A percentile compares a stretch with the other conserved stretches of the same genome.
Conservation (phyloP, 164 flowering plant genomes). For the Cinnamomum micranthum region DNA sequence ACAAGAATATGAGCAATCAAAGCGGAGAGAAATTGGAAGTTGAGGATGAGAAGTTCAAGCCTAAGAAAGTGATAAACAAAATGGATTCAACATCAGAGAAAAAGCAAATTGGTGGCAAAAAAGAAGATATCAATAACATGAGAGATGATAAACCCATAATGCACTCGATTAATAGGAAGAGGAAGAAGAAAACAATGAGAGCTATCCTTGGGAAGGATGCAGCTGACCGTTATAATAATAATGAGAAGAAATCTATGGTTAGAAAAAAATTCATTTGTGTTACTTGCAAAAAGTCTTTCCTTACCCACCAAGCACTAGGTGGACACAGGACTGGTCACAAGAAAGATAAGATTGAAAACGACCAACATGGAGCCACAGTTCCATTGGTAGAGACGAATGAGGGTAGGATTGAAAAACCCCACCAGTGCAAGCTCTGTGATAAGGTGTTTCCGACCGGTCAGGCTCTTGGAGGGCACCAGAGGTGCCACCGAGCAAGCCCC, state of each 20-base stretch:
- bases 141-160: too few relatives aligned
- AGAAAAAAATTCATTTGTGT: neutral
- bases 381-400: conserved; percentile 7
- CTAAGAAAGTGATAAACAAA: neutral
- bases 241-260: neutral
- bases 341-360: conserved; percentile 8
- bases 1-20: neutral
- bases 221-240: neutral
- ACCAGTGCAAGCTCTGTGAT: conserved; percentile 52
- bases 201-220: neutral
- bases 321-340: conserved; percentile 36
- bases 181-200: conserved; percentile 39
- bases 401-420: conserved; percentile 16
- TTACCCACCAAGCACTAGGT: neutral
- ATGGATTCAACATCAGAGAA: neutral
- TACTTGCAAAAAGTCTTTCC: neutral
- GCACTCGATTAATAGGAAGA: neutral
- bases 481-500: conserved; percentile 37
- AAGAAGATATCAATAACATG: neutral
- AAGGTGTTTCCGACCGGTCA: conserved; percentile 46
- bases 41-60: neutral
- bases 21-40: neutral
- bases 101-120: neutral
- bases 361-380: neutral
- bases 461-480: conserved; percentile 68